Percentiles rank a stretch among this genome's conserved stretches.
Evolutionary conservation across 73 alveolate genomes (phyloP).

Genomic region (Tetrahymena borealis): DNA sequence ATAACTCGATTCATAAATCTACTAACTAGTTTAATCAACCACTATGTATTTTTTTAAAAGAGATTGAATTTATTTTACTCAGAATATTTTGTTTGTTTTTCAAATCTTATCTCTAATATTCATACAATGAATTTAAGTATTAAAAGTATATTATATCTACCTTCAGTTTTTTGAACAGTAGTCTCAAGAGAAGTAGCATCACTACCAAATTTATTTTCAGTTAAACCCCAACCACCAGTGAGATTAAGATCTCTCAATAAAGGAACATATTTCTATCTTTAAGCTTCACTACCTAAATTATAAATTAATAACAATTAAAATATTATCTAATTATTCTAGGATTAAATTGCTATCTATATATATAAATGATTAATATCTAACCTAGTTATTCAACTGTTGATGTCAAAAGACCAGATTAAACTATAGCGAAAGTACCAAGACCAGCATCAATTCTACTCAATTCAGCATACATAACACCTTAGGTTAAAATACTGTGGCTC

Average conservation of each 20-base stretch:
- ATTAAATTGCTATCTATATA: neutral
- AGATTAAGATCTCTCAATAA: neutral
- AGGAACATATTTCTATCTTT: neutral
- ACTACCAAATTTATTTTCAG: slow-evolving; percentile 64
- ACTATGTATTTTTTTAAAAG: too few relatives aligned
- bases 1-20: too few relatives aligned
- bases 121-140: too few relatives aligned
- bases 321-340: neutral
- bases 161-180: slow-evolving; percentile 58
- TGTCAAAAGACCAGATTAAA: neutral
- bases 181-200: slow-evolving; percentile 65
- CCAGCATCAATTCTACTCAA: neutral
- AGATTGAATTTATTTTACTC: too few relatives aligned
- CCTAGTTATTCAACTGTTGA: neutral
- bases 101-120: too few relatives aligned
- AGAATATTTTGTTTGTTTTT: too few relatives aligned
- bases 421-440: neutral
- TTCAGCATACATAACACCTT: neutral
- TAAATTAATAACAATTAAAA: neutral
- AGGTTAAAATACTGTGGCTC: neutral
- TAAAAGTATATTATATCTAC: too few relatives aligned
- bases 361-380: too few relatives aligned
- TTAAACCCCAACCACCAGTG: slow-evolving; percentile 62
- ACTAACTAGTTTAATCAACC: too few relatives aligned
- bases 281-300: neutral